Percentiles rank a stretch among this genome's conserved stretches.
These are phyloP conservation scores for Beauveria australis DNA, from an alignment of 2,329 filamentous ascomycete genomes.

Conservation along the genomic window DNA sequence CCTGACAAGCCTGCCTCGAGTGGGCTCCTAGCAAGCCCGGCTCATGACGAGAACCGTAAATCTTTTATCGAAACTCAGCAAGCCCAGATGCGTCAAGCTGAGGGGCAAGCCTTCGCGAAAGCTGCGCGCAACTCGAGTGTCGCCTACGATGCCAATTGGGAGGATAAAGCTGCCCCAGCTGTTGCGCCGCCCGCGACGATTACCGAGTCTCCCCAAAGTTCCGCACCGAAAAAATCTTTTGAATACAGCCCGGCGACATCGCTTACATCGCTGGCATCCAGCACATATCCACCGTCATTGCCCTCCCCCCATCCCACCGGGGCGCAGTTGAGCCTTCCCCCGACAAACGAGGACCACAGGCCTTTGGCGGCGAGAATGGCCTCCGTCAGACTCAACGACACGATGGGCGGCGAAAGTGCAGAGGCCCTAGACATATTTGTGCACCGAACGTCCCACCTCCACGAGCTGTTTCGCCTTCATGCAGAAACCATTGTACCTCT, in stretches of 20 bases:
- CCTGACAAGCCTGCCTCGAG: constrained; percentile 28
- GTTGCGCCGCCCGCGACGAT: constrained; percentile 13
- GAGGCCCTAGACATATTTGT: constrained; percentile 65
- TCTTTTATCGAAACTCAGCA: constrained; percentile 52
- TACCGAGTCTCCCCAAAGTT: constrained; percentile 21
- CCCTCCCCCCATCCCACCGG: constrained; percentile 8
- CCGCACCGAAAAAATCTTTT: constrained; percentile 17
- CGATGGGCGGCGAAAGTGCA: constrained; percentile 41
- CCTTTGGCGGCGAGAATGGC: constrained; percentile 23
- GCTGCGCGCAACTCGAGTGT: constrained; percentile 31
- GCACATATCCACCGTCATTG: constrained; percentile 19
- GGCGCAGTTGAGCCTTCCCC: constrained; percentile 17
- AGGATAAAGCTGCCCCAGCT: constrained; percentile 17
- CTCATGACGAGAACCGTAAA: constrained; percentile 43
- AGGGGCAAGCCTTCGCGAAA: constrained; percentile 50
- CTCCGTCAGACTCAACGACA: constrained; percentile 35
- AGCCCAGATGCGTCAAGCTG: constrained; percentile 52
- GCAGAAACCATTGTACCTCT: constrained; percentile 65
- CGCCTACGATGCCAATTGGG: constrained; percentile 26
- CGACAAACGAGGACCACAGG: constrained; percentile 20
- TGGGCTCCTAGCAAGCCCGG: constrained; percentile 33
- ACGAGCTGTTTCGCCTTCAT: constrained; percentile 67
- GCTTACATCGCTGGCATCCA: constrained; percentile 25
- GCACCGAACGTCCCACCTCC: constrained; percentile 62
- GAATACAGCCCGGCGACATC: constrained; percentile 36